A percentile compares a stretch with the other conserved stretches of the same genome.
Evolutionary conservation across 768 basidiomycete species (phyloP).

Genomic region (Piloderma croceum): DNA sequence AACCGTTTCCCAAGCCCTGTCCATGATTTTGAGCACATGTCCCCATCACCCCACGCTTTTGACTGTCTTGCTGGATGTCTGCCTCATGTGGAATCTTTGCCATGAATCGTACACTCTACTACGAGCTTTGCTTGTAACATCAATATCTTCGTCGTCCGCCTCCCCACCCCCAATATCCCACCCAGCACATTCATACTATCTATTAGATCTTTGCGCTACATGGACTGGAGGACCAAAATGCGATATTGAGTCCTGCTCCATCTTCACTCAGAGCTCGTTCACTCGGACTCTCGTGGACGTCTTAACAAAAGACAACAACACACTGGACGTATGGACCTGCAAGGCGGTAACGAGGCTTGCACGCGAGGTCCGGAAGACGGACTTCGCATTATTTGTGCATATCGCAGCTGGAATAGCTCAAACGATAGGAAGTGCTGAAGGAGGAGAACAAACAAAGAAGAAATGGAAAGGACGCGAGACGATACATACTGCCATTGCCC

Average conservation of each 20-base stretch:
- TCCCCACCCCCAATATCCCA: slow-evolving; percentile 33
- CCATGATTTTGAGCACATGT: slow-evolving; percentile 40
- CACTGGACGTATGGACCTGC: slow-evolving; percentile 35
- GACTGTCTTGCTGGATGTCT: slow-evolving; percentile 45
- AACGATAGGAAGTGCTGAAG: slow-evolving; percentile 9
- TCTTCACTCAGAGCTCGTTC: slow-evolving; percentile 28
- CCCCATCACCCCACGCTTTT: slow-evolving; percentile 45
- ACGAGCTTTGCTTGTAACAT: slow-evolving; percentile 32
- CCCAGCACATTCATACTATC: slow-evolving; percentile 41
- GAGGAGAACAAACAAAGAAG: slow-evolving; percentile 1
- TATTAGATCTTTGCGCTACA: slow-evolving; percentile 37
- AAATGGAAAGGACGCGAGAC: background rate
- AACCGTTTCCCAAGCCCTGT: slow-evolving; percentile 48
- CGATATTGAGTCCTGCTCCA: too few relatives aligned
- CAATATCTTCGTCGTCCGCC: slow-evolving; percentile 26
- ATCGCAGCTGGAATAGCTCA: slow-evolving; percentile 26
- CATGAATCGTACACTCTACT: slow-evolving; percentile 42
- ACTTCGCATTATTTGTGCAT: slow-evolving; percentile 29
- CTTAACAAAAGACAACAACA: slow-evolving; percentile 14
- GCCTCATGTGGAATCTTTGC: slow-evolving; percentile 37
- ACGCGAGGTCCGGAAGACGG: slow-evolving; percentile 22
- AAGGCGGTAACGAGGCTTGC: slow-evolving; percentile 36
- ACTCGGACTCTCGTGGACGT: slow-evolving; percentile 26
- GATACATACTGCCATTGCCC: too few relatives aligned
- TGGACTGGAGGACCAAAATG: slow-evolving; percentile 28